These are phyloP conservation scores for Coemansia sp. DNA, from an alignment of 192 early-diverging fungal genomes.

Conservation along the genomic window DNA sequence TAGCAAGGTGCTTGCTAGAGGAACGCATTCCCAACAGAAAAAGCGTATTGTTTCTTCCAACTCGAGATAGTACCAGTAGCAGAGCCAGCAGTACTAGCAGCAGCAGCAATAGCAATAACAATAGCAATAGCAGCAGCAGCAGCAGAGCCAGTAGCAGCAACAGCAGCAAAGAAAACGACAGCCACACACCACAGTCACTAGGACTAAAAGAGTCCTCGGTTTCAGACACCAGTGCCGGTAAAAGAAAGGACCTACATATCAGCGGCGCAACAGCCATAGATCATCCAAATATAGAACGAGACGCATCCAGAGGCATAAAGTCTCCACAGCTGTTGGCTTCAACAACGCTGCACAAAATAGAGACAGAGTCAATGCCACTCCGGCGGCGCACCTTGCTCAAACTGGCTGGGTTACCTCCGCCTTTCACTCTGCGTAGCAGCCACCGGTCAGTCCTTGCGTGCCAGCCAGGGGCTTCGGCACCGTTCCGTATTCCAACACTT, in stretches of 20 bases:
- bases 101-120: background rate
- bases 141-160: background rate
- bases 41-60: background rate
- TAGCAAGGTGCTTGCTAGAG: background rate
- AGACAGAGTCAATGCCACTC: background rate
- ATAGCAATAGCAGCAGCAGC: background rate
- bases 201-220: background rate
- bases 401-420: constrained; percentile 22
- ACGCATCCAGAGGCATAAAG: background rate
- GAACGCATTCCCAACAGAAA: background rate
- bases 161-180: background rate
- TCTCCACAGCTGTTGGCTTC: background rate
- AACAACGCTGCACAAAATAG: background rate
- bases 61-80: background rate
- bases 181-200: background rate
- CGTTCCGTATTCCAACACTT: constrained; percentile 45
- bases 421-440: constrained; percentile 15
- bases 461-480: constrained; percentile 11
- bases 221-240: background rate
- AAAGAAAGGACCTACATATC: background rate
- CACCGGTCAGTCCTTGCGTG: constrained; percentile 22
- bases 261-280: constrained; percentile 6
- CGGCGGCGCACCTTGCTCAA: constrained; percentile 11
- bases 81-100: background rate
- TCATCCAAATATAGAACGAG: background rate